These are phyloP conservation scores for Litsea cubeba DNA, from an alignment of 164 flowering plant genomes.

Conservation along the genomic window DNA sequence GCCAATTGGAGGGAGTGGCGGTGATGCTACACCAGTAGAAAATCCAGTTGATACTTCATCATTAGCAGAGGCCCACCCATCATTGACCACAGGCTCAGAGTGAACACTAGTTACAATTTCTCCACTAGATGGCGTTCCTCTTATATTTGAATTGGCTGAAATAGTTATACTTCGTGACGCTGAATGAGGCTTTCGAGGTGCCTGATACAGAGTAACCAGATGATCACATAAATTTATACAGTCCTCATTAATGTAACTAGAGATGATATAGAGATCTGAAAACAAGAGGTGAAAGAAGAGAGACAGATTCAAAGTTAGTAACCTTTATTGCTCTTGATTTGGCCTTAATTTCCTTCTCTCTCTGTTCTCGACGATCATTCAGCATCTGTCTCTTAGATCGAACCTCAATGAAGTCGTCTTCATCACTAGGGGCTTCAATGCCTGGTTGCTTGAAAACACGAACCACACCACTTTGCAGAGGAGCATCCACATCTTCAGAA, in stretches of 20 bases:
- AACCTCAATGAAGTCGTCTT: slow-evolving; percentile 97
- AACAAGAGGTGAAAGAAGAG: background rate
- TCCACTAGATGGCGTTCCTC: slow-evolving; percentile 26
- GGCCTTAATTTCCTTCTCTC: slow-evolving; percentile 84
- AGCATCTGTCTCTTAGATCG: slow-evolving; percentile 97
- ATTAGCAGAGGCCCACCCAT: slow-evolving; percentile 26
- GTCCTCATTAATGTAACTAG: background rate
- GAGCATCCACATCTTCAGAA: slow-evolving; percentile 66
- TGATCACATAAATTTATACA: slow-evolving; percentile 5
- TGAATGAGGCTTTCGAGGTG: slow-evolving; percentile 48
- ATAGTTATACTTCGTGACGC: slow-evolving; percentile 29
- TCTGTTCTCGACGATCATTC: slow-evolving; percentile 91
- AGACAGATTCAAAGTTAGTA: slow-evolving; percentile 1
- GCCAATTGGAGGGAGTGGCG: slow-evolving; percentile 74
- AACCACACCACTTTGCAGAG: slow-evolving; percentile 86
- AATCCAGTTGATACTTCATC: slow-evolving; percentile 45
- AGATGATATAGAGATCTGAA: background rate
- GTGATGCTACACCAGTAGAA: slow-evolving; percentile 32
- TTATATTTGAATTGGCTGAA: slow-evolving; percentile 34
- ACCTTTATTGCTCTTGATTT: slow-evolving; percentile 68
- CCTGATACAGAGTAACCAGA: slow-evolving; percentile 32
- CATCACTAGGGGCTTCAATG: slow-evolving; percentile 92
- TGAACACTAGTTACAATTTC: slow-evolving; percentile 28
- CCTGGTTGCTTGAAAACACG: slow-evolving; percentile 92
- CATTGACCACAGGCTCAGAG: slow-evolving; percentile 32